Evolutionary conservation across 345 rosid species (phyloP).

Genomic region (Turnera subulata): DNA sequence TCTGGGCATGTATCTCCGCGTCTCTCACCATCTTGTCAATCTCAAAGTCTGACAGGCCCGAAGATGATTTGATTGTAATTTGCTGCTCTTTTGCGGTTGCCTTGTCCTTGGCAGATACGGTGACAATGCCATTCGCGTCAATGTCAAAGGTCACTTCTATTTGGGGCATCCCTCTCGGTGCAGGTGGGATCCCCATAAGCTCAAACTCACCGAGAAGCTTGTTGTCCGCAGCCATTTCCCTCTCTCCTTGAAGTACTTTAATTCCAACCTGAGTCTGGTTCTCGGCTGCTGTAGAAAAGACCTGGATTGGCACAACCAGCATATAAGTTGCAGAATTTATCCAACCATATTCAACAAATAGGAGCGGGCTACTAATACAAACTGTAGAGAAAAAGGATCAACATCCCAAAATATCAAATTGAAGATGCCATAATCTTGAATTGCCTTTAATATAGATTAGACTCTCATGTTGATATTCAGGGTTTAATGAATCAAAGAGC

Average conservation of each 20-base stretch:
- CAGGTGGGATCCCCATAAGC: conserved; percentile 83
- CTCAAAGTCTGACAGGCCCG: neutral
- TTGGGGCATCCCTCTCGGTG: conserved; percentile 83
- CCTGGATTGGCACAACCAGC: conserved; percentile 31
- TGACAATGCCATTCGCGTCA: conserved; percentile 86
- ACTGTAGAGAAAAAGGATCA: too few relatives aligned
- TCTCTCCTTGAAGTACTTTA: conserved; percentile 86
- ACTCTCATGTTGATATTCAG: neutral
- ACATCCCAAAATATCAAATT: too few relatives aligned
- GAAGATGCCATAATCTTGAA: too few relatives aligned
- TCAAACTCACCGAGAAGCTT: conserved; percentile 78
- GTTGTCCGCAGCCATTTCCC: conserved; percentile 90
- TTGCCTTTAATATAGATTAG: too few relatives aligned
- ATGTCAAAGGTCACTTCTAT: conserved; percentile 88
- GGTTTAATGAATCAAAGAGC: neutral
- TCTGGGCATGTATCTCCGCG: conserved; percentile 73
- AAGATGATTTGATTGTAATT: conserved; percentile 44
- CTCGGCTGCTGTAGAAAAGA: conserved; percentile 89
- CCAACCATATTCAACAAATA: neutral
- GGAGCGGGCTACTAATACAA: too few relatives aligned
- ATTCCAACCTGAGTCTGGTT: conserved; percentile 86
- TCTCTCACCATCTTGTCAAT: conserved; percentile 80
- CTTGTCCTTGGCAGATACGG: conserved; percentile 91
- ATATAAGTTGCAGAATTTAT: neutral
- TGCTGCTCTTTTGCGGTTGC: conserved; percentile 74